Base-by-base conservation (phyloP, 257 asterid species). In the Fraxinus cuspidata region DNA sequence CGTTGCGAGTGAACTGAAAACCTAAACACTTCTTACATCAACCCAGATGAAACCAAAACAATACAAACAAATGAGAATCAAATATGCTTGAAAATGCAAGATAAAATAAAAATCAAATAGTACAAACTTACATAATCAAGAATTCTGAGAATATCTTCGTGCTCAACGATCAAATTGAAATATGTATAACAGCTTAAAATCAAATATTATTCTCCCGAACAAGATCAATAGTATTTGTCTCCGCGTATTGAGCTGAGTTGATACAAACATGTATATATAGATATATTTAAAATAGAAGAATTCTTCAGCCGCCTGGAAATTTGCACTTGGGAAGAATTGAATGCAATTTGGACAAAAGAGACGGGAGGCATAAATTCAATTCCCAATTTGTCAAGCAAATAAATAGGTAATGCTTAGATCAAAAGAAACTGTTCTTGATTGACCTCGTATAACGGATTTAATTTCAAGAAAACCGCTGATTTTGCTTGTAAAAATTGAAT, bases 101-200 rank as follows among this genome's bases (percentile, higher is more conserved):
- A 65, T 38, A 78, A 35, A 73, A 74, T 71, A 21, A 53, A 34
- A 58, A 74, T 84, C 44, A 35, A 7, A 56, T 29, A n/a, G 68
- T 27, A 74, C 66, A 74, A 68, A 81, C 93, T 89, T 85, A 85
- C 91, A 71, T 60, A 71, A 81, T 78, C 73, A 87, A 88, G 49
- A 81, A 73, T 63, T 67, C 87, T 80, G 74, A 56, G 68, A 58
- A 49, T 49, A 78, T 13, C 37, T 73, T 51, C 74, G 40, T 64
- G 38, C 81, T 76, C 84, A 77, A 56, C 73, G 87, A 81, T 88
- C 80, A 81, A 21, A 84, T 76, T 79, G 78, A 49, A 47, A 42
- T 60, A 18, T 29, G 73, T 64, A 18, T 78, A 77, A 77, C 82
- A 86, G 89, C 87, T 87, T 79, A 81, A 25, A 77, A 63, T 63